Evolutionary conservation across 192 early-diverging fungal species (phyloP).

Genomic region (Coemansia umbellata): DNA sequence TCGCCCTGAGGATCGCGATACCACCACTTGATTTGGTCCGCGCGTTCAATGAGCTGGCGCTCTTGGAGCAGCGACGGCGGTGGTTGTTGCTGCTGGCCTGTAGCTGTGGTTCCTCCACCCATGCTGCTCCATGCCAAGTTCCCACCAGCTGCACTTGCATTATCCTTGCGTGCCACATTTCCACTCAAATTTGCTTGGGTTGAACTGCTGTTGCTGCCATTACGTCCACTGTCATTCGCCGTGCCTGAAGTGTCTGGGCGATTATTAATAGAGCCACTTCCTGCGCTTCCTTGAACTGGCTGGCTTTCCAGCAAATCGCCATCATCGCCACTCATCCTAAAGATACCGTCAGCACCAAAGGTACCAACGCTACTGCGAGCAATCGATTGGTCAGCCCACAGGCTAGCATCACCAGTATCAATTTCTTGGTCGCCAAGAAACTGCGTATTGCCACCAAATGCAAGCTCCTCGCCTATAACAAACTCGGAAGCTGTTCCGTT

Average conservation of each 20-base stretch:
- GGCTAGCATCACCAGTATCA: not conserved
- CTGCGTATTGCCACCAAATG: not conserved
- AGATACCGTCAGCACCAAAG: constrained; percentile 67
- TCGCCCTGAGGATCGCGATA: constrained; percentile 82
- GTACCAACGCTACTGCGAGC: constrained; percentile 59
- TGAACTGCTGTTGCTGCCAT: not conserved
- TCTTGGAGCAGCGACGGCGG: not conserved
- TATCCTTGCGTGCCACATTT: not conserved
- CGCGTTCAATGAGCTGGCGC: constrained; percentile 26
- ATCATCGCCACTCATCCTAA: constrained; percentile 54
- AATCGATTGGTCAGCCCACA: constrained; percentile 55
- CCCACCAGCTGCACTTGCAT: constrained; percentile 7
- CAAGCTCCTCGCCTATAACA: constrained; percentile 1
- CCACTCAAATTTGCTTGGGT: no score
- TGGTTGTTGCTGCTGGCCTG: constrained; percentile 7
- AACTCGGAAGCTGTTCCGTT: not conserved
- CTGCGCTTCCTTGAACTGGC: not conserved
- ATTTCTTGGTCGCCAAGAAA: constrained; percentile 35
- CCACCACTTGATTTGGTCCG: constrained; percentile 61
- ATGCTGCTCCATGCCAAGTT: constrained; percentile 15
- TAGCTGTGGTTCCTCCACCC: constrained; percentile 1
- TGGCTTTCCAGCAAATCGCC: constrained; percentile 17
- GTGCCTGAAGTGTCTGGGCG: no score
- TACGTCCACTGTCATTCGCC: no score
- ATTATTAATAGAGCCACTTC: no score